Evolutionary conservation across 208 protist species (phyloP), one percentile per base, ranked within the genome.

Genomic region (Strigomonas galati): DNA sequence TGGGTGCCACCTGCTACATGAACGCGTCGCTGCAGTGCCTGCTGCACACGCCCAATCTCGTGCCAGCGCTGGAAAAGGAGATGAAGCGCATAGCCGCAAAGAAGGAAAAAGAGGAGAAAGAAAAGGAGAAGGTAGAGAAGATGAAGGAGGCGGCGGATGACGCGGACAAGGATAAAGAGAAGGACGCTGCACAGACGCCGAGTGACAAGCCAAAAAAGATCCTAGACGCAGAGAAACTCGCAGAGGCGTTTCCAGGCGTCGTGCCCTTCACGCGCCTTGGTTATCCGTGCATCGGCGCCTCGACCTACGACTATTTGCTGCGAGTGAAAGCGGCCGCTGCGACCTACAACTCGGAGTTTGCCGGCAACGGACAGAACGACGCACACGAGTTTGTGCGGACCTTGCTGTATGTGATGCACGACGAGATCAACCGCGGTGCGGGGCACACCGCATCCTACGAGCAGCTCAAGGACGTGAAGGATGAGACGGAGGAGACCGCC

Each of bases 1-100:
- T 98, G 48, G 95, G 96, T 19, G 97, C 97, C 55, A 99, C 97
- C 24, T 99, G 98, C 72, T 99, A 98, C 76, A 87, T 99, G 72
- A 99, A 98, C 82, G 88, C 92, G 2, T 71, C 84, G 0, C 51
- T 99, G 62, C 98, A 99, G 80, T 98, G 95, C 65, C 68, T 98
- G 14, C 71, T 92, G 43, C 73, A 82, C 40, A 82, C 77, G 0
- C 85, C 85, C 2, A 46, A 65, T n/a, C 67, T 94, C 6, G 31
- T 87, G 9, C 37, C 23, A 2, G 24, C 55, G n/a, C 63, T 94
- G 21, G 68, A 68, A 24, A 44, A 74, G 28, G 65, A 75, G 35
- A 53, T 76, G 17, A 67, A 68, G n/a, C 55, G 14, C 23, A 58
- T 64, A 7, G 57, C 54, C 57, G 61, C 70, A 49, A 59, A 58